Conservation (phyloP, 1,284 basidiomycete genomes). For the Pholiota adiposa region DNA sequence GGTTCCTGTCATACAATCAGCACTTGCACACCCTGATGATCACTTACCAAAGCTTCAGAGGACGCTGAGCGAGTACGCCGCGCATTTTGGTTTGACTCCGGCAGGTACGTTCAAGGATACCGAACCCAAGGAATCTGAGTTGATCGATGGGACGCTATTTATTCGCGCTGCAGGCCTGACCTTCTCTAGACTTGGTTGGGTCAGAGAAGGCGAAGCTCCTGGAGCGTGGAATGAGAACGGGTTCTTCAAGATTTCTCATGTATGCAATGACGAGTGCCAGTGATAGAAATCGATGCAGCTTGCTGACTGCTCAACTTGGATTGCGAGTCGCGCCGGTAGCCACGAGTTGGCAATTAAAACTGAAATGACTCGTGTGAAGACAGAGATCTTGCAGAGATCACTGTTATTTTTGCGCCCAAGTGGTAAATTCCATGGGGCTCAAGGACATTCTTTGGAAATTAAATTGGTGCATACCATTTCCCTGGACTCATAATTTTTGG, state of each 20-base stretch:
- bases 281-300: not conserved
- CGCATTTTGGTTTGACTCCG: conserved; percentile 44
- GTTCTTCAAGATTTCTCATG: not conserved
- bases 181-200: conserved; percentile 37
- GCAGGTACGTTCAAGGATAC: conserved; percentile 42
- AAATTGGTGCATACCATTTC: too few relatives aligned
- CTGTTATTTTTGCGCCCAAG: too few relatives aligned
- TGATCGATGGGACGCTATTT: conserved; percentile 61
- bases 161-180: conserved; percentile 53
- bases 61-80: conserved; percentile 52
- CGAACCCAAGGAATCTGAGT: conserved; percentile 46
- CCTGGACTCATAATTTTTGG: too few relatives aligned
- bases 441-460: too few relatives aligned
- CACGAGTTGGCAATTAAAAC: too few relatives aligned
- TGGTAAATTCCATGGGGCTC: too few relatives aligned
- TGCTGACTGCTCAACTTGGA: not conserved
- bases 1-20: conserved; percentile 51
- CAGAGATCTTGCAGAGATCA: too few relatives aligned
- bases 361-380: too few relatives aligned
- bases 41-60: conserved; percentile 63
- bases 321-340: not conserved
- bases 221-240: not conserved
- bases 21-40: conserved; percentile 56
- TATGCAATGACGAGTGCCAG: not conserved
- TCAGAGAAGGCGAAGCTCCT: conserved; percentile 21